Evolutionary conservation across 176 grass and related monocot genomes (phyloP).

Genomic region (Cymbopogon citratus): DNA sequence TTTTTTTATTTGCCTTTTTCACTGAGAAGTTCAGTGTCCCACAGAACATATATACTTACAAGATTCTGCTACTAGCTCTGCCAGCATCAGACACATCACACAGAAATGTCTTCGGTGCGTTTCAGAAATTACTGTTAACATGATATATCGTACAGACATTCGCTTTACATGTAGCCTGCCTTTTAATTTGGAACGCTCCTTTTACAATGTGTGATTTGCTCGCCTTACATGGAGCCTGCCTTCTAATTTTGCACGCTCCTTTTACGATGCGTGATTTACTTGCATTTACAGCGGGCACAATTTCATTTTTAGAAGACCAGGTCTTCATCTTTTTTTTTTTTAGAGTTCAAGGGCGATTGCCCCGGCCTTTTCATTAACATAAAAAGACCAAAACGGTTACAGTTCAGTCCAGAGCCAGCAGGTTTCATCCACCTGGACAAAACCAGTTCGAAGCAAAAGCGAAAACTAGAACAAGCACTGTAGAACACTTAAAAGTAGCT

Average conservation of each 20-base stretch:
- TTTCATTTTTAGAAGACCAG: not conserved
- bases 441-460: too few relatives aligned
- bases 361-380: too few relatives aligned
- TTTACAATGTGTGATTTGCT: not conserved
- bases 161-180: not conserved
- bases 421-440: too few relatives aligned
- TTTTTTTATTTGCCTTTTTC: not conserved
- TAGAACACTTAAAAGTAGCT: too few relatives aligned
- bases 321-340: not conserved
- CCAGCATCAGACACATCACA: not conserved
- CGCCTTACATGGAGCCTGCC: not conserved
- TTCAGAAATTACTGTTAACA: slow-evolving; percentile 4
- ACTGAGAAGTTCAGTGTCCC: not conserved
- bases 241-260: not conserved
- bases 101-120: not conserved
- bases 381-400: too few relatives aligned
- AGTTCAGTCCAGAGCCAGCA: too few relatives aligned
- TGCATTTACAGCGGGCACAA: not conserved
- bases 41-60: not conserved
- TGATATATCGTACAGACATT: not conserved
- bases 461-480: too few relatives aligned
- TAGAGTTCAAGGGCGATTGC: too few relatives aligned
- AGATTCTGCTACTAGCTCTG: not conserved
- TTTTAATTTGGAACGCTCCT: not conserved
- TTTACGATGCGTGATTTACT: not conserved